Evolutionary conservation across 2,329 filamentous ascomycete species (phyloP).

Genomic region (Fusarium veterinarium): DNA sequence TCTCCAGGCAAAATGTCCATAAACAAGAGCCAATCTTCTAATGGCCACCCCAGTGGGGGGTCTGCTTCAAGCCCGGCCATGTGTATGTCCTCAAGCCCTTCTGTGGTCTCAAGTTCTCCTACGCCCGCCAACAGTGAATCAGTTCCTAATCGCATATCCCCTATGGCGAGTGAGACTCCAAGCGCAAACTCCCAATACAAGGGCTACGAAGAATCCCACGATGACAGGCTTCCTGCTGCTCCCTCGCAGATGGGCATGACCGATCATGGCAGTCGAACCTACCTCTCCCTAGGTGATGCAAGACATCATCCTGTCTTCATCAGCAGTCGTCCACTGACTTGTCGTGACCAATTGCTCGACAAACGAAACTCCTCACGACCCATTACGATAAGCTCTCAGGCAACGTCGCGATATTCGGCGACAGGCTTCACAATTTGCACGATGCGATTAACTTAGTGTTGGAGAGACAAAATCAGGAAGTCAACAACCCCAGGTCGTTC

Average conservation of each 20-base stretch:
- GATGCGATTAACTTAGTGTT: not conserved
- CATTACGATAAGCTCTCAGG: too few species aligned
- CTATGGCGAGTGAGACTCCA: too few species aligned
- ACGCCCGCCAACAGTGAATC: too few species aligned
- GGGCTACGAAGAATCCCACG: not conserved
- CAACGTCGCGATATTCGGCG: too few species aligned
- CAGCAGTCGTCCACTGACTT: not conserved
- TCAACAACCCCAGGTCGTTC: not conserved
- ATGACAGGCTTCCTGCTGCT: not conserved
- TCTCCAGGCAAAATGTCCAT: not conserved
- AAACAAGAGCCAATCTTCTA: not conserved
- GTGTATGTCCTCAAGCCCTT: not conserved
- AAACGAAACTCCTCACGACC: not conserved
- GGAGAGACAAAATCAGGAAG: not conserved
- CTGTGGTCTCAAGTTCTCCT: not conserved
- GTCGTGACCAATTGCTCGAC: not conserved
- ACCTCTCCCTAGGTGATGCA: not conserved
- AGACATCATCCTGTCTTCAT: not conserved
- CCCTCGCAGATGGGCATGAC: not conserved
- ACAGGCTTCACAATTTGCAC: too few species aligned
- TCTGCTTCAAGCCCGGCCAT: not conserved
- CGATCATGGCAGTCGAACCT: not conserved
- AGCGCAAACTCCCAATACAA: too few species aligned
- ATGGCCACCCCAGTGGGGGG: too few species aligned
- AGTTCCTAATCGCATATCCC: not conserved